phyloP scores from a whole-genome alignment of 1,139 yeast species.

The Blastobotrys apis region DNA sequence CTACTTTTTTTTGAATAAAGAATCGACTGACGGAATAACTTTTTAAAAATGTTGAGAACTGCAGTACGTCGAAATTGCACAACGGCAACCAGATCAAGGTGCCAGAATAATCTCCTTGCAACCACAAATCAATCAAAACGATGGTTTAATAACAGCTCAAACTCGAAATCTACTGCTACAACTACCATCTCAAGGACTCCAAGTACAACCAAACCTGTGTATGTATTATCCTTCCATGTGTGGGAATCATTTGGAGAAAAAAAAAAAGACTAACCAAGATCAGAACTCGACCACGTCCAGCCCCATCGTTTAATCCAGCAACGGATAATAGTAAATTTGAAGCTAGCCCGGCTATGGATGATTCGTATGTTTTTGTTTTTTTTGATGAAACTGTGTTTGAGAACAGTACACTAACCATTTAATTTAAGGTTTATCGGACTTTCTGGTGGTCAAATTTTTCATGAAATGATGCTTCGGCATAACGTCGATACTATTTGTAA shows the following conservation, averaged over 20 bases:
- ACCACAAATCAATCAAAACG: constrained; percentile 2
- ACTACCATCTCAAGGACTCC: constrained; percentile 6
- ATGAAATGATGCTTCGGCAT: constrained; percentile 97
- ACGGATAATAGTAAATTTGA: constrained; percentile 15
- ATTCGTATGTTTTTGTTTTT: no score
- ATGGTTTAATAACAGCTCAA: constrained; percentile 7
- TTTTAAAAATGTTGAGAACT: constrained; percentile 15
- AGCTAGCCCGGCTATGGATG: constrained; percentile 26
- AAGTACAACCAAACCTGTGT: constrained; percentile 6
- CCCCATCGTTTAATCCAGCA: constrained; percentile 45
- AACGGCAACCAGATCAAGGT: constrained; percentile 1
- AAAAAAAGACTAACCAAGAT: constrained; percentile 1
- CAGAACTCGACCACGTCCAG: constrained; percentile 44
- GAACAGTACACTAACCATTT: constrained; percentile 47
- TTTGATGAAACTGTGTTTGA: constrained; percentile 1
- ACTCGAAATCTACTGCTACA: constrained; percentile 5
- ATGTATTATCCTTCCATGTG: background rate
- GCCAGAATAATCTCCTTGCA: background rate
- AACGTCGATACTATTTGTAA: constrained; percentile 90
- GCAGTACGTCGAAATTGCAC: constrained; percentile 10
- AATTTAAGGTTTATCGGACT: constrained; percentile 89
- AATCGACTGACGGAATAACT: no score
- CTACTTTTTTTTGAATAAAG: background rate
- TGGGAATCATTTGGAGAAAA: background rate
- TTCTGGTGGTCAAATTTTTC: constrained; percentile 96